These are phyloP conservation scores for Phylloporus sp. DNA, from an alignment of 768 basidiomycete species.

Conservation along the genomic window DNA sequence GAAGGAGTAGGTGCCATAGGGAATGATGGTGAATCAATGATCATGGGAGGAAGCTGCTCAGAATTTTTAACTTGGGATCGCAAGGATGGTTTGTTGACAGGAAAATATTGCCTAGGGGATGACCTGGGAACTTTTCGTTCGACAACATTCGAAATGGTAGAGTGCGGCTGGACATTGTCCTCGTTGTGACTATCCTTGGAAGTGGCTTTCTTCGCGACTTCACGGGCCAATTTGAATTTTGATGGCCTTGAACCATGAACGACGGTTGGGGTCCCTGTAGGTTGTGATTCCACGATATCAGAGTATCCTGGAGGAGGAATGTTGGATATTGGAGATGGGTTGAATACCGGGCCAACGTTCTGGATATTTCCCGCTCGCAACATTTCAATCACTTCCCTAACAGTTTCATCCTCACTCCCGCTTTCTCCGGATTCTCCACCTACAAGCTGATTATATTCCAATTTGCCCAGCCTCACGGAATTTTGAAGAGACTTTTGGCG, in stretches of 20 bases:
- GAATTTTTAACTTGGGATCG: conserved; percentile 1
- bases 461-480: conserved; percentile 53
- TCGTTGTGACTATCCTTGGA: conserved; percentile 21
- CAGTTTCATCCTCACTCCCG: conserved; percentile 47
- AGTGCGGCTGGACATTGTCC: conserved; percentile 36
- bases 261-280: background rate
- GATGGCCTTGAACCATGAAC: conserved; percentile 37
- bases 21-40: conserved; percentile 20
- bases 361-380: conserved; percentile 48
- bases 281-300: background rate
- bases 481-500: conserved; percentile 46
- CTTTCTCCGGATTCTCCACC: conserved; percentile 51
- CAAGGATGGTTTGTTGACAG: conserved; percentile 13
- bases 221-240: conserved; percentile 41
- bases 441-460: conserved; percentile 48
- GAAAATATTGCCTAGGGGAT: conserved; percentile 10
- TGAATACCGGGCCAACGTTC: conserved; percentile 49
- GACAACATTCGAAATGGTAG: conserved; percentile 21
- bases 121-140: conserved; percentile 20
- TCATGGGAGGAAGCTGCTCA: conserved; percentile 5
- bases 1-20: conserved; percentile 3
- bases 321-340: conserved; percentile 3
- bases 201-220: conserved; percentile 9
- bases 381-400: conserved; percentile 51
- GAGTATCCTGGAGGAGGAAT: background rate